Evolutionary conservation across 2,329 filamentous ascomycete genomes (phyloP).

Genomic region (Fusarium longipes): DNA sequence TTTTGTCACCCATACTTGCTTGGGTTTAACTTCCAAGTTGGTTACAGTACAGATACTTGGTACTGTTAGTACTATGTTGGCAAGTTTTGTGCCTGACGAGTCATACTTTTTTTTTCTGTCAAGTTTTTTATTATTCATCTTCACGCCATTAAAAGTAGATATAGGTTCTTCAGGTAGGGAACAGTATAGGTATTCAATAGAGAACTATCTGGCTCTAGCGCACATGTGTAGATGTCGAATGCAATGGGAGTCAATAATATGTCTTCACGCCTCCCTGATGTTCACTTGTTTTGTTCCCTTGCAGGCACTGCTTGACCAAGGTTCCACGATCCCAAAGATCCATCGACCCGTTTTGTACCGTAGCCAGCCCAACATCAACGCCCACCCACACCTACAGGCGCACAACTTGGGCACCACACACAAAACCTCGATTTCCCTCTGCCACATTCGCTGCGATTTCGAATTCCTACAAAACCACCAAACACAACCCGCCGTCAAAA

Average conservation of each 20-base stretch:
- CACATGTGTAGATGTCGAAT: neutral
- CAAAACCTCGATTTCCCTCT: conserved; percentile 38
- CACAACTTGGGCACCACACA: conserved; percentile 32
- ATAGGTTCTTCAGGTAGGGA: too few relatives aligned
- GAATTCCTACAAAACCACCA: conserved; percentile 23
- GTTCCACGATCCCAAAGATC: conserved; percentile 23
- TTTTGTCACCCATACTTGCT: neutral
- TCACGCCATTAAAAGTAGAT: too few relatives aligned
- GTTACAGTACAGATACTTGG: too few relatives aligned
- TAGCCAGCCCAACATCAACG: conserved; percentile 28
- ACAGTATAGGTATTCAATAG: too few relatives aligned
- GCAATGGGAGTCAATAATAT: neutral
- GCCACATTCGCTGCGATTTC: conserved; percentile 15
- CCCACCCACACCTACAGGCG: conserved; percentile 30
- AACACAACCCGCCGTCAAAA: conserved; percentile 1
- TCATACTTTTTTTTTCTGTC: neutral
- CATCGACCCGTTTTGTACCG: conserved; percentile 42
- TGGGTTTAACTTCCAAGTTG: too few relatives aligned
- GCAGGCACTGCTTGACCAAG: too few relatives aligned
- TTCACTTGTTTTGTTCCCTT: neutral
- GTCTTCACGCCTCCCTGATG: neutral
- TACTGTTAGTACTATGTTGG: too few relatives aligned
- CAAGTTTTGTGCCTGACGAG: conserved; percentile 2
- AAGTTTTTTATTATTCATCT: neutral
- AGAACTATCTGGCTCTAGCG: too few relatives aligned